Evolutionary conservation across 208 protist species (phyloP), one percentile per base, ranked within the genome.

Genomic region (Trichomonas vaginalis): DNA sequence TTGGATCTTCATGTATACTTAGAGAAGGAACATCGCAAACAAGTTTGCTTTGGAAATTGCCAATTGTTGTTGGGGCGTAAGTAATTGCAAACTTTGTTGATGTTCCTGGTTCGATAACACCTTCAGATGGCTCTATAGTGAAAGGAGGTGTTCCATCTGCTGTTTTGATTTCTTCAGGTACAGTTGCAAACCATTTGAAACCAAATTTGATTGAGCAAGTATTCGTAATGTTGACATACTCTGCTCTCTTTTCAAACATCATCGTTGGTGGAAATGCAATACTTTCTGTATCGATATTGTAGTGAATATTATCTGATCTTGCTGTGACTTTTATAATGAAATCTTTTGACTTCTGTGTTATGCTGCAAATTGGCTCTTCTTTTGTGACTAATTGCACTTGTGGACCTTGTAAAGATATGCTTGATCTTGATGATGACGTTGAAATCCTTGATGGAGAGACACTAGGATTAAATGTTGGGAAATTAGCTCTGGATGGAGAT

Each of bases 221-320:
- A 97, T 99, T 99, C 90, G 70, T 97, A 47, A 99, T 48, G 0
- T 97, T 97, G 82, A 99, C 96, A 15, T 96, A 95, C 4, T 97
- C 96, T 1, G 97, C 96, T 14, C 98, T 97, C 79, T 96, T 97
- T 97, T 99, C 98, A 96, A 99, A 99, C 96, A 99, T 98, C 96
- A 98, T 98, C 40, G 98, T 99, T 47, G 96, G 96, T 14, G 96
- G 95, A 95, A 99, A 99, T 3, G 86, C 95, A 27, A 99, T 97
- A 49, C 82, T 10, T 61, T 95, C n/a, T 32, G 92, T 96, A 37
- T 96, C 82, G 61, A 95, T 96, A 48, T 86, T 48, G 62, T 96
- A 97, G 45, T 49, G 42, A 32, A 95, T 82, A 21, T 92, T 87
- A 95, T 97, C 97, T 4, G 82, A 61, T 8, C 56, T 49, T 1